These are phyloP conservation scores for Hymenoscyphus fraxineus DNA, from an alignment of 2,329 filamentous ascomycete genomes.

Conservation along the genomic window DNA sequence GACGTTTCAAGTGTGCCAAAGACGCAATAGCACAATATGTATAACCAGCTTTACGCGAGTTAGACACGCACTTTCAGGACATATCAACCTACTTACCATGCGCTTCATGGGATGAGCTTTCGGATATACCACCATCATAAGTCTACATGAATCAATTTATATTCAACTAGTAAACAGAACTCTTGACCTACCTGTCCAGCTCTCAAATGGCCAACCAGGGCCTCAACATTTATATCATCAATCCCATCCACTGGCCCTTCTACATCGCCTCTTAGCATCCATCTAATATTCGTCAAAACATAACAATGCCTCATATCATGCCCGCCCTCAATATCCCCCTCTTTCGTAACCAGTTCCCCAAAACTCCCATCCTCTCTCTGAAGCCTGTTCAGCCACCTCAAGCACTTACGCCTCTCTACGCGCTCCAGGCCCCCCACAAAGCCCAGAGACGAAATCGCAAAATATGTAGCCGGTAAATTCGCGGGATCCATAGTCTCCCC, in stretches of 20 bases:
- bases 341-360: conserved; percentile 68
- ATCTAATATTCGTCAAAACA: conserved; percentile 75
- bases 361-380: conserved; percentile 88
- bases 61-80: conserved; percentile 12
- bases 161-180: conserved; percentile 7
- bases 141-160: conserved; percentile 26
- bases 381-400: conserved; percentile 70
- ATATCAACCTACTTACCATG: conserved; percentile 28
- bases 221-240: conserved; percentile 71
- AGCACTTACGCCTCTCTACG: conserved; percentile 63
- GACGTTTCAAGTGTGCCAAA: conserved; percentile 60
- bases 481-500: conserved; percentile 64
- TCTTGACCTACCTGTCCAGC: conserved; percentile 50
- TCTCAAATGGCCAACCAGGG: conserved; percentile 67
- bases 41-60: conserved; percentile 64
- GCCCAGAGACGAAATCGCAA: conserved; percentile 73
- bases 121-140: conserved; percentile 34
- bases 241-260: conserved; percentile 47
- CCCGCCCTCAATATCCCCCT: conserved; percentile 65
- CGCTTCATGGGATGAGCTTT: conserved; percentile 34
- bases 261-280: conserved; percentile 67
- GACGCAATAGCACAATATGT: conserved; percentile 84
- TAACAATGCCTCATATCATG: conserved; percentile 86
- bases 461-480: conserved; percentile 84
- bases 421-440: conserved; percentile 55